Base-by-base conservation (phyloP, 495 filamentous ascomycete species). In the Hypomontagnella monticulosa region DNA sequence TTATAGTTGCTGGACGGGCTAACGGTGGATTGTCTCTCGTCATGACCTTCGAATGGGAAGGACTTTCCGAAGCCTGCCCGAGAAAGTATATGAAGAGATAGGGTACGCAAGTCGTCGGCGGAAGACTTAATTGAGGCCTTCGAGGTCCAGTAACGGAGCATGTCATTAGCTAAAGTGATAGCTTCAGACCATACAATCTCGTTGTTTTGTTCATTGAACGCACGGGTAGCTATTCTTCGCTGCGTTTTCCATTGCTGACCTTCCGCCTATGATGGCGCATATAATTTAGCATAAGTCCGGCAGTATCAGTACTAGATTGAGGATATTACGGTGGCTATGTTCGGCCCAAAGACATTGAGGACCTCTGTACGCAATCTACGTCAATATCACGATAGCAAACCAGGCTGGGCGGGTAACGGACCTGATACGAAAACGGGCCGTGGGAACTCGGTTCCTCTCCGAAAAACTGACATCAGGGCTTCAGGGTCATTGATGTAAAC, bases 191-290 rank as follows among this genome's bases (percentile, higher is more conserved):
- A 86, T 0, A 85, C 83, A 4, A 81, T 59, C 18, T 63, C 59
- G 49, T 80, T 83, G 67, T 79, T 82, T 52, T 76, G 78, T 58
- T 86, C 81, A 38, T 78, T 82, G 71, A 85, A 84, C 8, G 75
- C 73, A 0, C 64, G 53, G 3, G 74, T 72, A 1, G 78, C 75
- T 12, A 80, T 57, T 48, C 79, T 83, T 12, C 82, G 75, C 49
- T 83, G 80, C 15, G 66, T 75, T 14, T 77, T 73, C 82, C 83
- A 86, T n/a, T 78, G 57, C 12, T 69, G 30, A 7, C 74, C 77
- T 27, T 81, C 75, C 15, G 37, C 27, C 51, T 41, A 30, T 54
- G 19, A 27, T 8, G 37, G n/a, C 20, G 44, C 40, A 44, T 16
- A n/a, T 16, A 10, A 8, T 20, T 54, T 54, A 42, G 51, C 18